Percentiles rank a stretch among this genome's conserved stretches.
Conservation (phyloP, 1,139 yeast species). For the Kodamaea sp. region DNA sequence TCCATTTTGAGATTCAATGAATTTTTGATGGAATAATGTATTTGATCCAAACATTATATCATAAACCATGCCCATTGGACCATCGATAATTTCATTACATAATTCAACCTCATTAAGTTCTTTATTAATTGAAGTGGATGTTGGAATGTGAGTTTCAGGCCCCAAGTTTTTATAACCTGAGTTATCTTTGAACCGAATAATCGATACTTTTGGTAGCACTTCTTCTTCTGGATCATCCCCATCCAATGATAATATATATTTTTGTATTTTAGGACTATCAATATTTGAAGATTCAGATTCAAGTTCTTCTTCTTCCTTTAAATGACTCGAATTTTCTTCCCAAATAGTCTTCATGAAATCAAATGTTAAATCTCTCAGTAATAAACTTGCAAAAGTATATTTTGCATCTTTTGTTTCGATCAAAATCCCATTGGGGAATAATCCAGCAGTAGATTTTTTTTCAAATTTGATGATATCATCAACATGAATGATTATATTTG, state of each 20-base stretch:
- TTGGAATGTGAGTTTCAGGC: constrained; percentile 37
- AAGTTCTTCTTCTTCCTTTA: constrained; percentile 9
- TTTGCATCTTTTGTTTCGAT: constrained; percentile 66
- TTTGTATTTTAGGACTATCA: constrained; percentile 15
- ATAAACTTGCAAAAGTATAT: constrained; percentile 82
- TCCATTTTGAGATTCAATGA: constrained; percentile 46
- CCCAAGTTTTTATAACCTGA: constrained; percentile 38
- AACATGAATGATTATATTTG: constrained; percentile 69
- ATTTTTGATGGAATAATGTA: constrained; percentile 35
- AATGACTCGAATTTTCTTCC: constrained; percentile 25
- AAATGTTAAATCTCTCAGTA: constrained; percentile 75
- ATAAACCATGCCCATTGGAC: constrained; percentile 50
- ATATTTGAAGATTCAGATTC: constrained; percentile 4
- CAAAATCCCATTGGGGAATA: constrained; percentile 86
- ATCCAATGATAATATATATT: constrained; percentile 22
- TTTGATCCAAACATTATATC: constrained; percentile 47
- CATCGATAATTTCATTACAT: constrained; percentile 32
- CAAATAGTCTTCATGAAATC: constrained; percentile 64
- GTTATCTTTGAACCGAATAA: constrained; percentile 26
- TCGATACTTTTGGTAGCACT: constrained; percentile 13
- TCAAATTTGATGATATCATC: constrained; percentile 72
- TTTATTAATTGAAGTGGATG: constrained; percentile 20
- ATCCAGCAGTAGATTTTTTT: constrained; percentile 78
- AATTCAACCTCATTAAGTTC: constrained; percentile 32
- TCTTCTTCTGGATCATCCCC: constrained; percentile 18